Evolutionary conservation across 108 stramenopile species (phyloP).

Genomic region (Ochromonas danica): DNA sequence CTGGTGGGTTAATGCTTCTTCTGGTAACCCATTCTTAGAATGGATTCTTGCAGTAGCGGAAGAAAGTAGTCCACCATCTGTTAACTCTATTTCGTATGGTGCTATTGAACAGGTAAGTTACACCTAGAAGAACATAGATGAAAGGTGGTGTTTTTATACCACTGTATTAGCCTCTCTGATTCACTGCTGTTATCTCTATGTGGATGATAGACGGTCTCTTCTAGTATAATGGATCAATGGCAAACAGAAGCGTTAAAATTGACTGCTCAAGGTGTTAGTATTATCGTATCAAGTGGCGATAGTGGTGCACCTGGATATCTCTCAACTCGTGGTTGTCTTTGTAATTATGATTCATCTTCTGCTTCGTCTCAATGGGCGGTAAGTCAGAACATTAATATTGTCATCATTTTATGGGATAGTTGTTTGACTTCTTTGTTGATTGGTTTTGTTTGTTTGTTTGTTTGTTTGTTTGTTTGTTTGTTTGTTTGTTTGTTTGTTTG

Average conservation of each 20-base stretch:
- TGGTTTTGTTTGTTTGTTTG: too few species aligned
- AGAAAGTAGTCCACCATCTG: neutral
- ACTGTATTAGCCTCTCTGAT: too few species aligned
- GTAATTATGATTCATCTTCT: neutral
- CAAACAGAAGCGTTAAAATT: slow-evolving; percentile 6
- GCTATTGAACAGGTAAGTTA: neutral
- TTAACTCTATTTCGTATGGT: neutral
- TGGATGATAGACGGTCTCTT: neutral
- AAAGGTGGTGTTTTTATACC: too few species aligned
- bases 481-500: too few species aligned
- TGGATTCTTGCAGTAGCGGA: neutral
- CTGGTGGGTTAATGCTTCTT: neutral
- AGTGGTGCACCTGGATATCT: neutral
- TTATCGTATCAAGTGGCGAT: slow-evolving; percentile 10
- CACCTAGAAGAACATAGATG: too few species aligned
- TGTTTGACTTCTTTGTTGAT: too few species aligned
- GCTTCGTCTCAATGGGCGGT: neutral
- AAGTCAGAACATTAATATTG: neutral
- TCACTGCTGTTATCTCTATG: too few species aligned
- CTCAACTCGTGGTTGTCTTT: neutral
- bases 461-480: too few species aligned
- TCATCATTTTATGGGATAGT: neutral
- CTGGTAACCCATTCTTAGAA: neutral
- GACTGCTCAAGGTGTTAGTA: neutral
- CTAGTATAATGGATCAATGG: neutral